Conservation (phyloP, 257 asterid genomes). For the Catharanthus roseus region DNA sequence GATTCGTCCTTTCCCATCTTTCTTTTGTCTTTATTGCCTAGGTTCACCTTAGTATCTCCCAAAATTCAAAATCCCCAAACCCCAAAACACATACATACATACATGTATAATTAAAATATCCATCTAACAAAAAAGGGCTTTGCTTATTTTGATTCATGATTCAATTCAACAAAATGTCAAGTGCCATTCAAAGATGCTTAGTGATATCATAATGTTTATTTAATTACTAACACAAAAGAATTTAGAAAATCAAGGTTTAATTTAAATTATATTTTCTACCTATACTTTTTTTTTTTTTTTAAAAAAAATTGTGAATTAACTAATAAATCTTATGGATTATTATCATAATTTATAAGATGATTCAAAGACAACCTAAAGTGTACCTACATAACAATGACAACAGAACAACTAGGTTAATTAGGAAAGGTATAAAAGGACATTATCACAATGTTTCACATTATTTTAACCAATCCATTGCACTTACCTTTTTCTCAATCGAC, state of each 20-base stretch:
- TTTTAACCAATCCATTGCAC: not conserved
- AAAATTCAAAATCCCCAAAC: not conserved
- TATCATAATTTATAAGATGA: not conserved
- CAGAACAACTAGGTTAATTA: not conserved
- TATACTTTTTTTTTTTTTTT: too few species aligned
- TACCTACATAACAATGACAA: not conserved
- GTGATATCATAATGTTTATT: too few species aligned
- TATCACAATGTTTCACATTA: not conserved
- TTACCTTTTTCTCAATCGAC: conserved; percentile 6
- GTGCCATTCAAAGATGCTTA: not conserved
- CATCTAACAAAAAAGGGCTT: conserved; percentile 1
- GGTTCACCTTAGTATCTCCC: conserved; percentile 27
- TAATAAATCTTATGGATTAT: too few species aligned
- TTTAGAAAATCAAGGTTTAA: too few species aligned
- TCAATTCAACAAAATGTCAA: not conserved
- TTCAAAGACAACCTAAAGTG: not conserved
- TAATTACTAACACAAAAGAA: too few species aligned
- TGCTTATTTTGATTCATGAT: conserved; percentile 12
- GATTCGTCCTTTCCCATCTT: conserved; percentile 57
- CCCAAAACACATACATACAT: too few species aligned
- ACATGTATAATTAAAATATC: too few species aligned
- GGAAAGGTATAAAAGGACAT: not conserved
- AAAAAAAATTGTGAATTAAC: too few species aligned
- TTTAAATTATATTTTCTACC: too few species aligned
- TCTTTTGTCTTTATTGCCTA: conserved; percentile 34